Conservation (phyloP, 106 monocot genomes). For the Apostasia ramifera region DNA sequence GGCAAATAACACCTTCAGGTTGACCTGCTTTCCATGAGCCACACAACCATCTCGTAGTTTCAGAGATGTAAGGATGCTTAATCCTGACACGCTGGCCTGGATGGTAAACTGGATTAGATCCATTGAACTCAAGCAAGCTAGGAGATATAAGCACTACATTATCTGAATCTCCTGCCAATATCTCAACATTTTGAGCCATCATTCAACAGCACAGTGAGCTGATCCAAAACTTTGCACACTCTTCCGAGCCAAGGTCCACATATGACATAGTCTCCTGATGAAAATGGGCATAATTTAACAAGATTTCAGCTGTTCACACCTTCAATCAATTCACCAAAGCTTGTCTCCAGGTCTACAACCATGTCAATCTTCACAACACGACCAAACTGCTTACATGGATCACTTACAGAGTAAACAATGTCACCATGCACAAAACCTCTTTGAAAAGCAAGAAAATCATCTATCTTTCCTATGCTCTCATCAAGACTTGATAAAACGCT, state of each 20-base stretch:
- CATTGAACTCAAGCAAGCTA: conserved; percentile 37
- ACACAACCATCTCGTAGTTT: conserved; percentile 64
- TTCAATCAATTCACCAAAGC: conserved; percentile 48
- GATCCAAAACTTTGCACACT: conserved; percentile 43
- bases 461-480: conserved; percentile 71
- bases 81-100: conserved; percentile 70
- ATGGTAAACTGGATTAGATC: conserved; percentile 38
- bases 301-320: conserved; percentile 64
- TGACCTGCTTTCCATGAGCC: conserved; percentile 39
- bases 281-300: conserved; percentile 47
- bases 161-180: conserved; percentile 46
- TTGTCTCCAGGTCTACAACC: conserved; percentile 61
- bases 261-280: conserved; percentile 60
- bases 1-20: conserved; percentile 59
- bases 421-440: conserved; percentile 80
- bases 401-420: conserved; percentile 44
- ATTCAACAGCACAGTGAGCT: conserved; percentile 55
- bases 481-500: conserved; percentile 72
- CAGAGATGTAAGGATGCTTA: conserved; percentile 24
- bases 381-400: conserved; percentile 75
- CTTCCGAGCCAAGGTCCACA: conserved; percentile 78
- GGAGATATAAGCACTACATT: conserved; percentile 38
- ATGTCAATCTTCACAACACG: conserved; percentile 65
- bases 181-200: conserved; percentile 62
- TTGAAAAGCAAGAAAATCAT: conserved; percentile 74